phyloP scores from a whole-genome alignment of 1,284 basidiomycete genomes.

The Heterobasidion annosum region DNA sequence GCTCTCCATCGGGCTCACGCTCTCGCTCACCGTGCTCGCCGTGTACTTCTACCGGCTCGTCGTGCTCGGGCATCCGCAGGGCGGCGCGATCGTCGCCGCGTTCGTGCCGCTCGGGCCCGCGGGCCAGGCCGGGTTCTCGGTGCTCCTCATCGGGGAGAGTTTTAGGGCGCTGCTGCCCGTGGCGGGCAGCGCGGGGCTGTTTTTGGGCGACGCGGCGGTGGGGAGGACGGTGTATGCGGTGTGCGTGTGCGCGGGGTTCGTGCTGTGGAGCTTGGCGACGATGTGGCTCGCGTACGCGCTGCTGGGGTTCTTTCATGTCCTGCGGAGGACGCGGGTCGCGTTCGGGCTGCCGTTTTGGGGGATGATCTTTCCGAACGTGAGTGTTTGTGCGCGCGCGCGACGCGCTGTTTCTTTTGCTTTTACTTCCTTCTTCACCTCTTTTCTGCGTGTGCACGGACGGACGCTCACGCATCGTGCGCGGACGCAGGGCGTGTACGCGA shows the following conservation, averaged over 20 bases:
- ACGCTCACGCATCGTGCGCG: too few relatives aligned
- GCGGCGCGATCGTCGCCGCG: constrained; percentile 26
- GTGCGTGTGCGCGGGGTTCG: constrained; percentile 30
- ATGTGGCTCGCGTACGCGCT: constrained; percentile 33
- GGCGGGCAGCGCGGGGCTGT: constrained; percentile 11
- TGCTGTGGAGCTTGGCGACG: constrained; percentile 37
- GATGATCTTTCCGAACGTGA: constrained; percentile 37
- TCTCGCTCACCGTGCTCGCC: constrained; percentile 21
- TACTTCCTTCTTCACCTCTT: neutral
- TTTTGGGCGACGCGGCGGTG: constrained; percentile 19
- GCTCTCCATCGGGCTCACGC: constrained; percentile 29
- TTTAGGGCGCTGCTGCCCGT: constrained; percentile 20
- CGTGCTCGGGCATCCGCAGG: constrained; percentile 15
- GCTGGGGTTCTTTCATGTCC: constrained; percentile 22
- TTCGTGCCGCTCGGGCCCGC: constrained; percentile 41
- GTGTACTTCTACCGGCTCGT: constrained; percentile 13
- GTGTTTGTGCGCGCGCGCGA: constrained; percentile 20
- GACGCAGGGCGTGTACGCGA: constrained; percentile 17
- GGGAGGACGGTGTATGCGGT: constrained; percentile 29
- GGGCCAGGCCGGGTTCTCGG: constrained; percentile 33
- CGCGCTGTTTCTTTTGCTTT: constrained; percentile 16
- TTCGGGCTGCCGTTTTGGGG: constrained; percentile 41
- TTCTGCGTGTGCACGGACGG: too few relatives aligned
- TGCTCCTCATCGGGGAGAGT: constrained; percentile 27
- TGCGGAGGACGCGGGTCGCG: constrained; percentile 16